Evolutionary conservation across 257 asterid species (phyloP).

Genomic region (Salvia hispanica): DNA sequence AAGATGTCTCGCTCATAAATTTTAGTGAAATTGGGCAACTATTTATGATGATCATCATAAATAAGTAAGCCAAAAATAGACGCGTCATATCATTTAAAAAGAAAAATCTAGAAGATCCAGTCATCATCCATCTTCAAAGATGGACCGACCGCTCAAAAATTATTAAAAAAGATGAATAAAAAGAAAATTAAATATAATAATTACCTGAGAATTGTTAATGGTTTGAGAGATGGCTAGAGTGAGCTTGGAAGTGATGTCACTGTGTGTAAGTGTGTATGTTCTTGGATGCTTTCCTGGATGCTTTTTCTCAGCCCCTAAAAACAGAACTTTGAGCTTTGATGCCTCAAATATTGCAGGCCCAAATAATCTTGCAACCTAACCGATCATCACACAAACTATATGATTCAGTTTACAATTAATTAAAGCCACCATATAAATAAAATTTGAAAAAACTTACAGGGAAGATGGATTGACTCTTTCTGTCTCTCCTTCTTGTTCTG

Average conservation of each 20-base stretch:
- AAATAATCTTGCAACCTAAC: conserved; percentile 79
- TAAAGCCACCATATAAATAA: too few relatives aligned
- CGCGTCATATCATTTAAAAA: too few relatives aligned
- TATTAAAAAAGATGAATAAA: neutral
- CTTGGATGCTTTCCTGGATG: conserved; percentile 80
- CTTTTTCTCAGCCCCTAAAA: conserved; percentile 70
- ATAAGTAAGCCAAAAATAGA: too few relatives aligned
- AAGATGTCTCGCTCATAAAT: too few relatives aligned
- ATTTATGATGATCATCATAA: too few relatives aligned
- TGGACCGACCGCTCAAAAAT: too few relatives aligned
- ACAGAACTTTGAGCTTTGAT: conserved; percentile 70
- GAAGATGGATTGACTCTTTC: conserved; percentile 39
- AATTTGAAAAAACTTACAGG: conserved; percentile 50
- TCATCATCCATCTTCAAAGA: too few relatives aligned
- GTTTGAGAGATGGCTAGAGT: conserved; percentile 70
- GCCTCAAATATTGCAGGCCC: conserved; percentile 88
- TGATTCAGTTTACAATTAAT: neutral
- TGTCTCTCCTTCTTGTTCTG: conserved; percentile 47
- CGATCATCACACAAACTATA: neutral
- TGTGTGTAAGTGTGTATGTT: conserved; percentile 80
- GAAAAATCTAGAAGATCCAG: too few relatives aligned
- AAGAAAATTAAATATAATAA: neutral
- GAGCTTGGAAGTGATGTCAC: conserved; percentile 76
- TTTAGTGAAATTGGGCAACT: too few relatives aligned
- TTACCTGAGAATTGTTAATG: conserved; percentile 46